A percentile compares a stretch with the other conserved stretches of the same genome.
phyloP scores from a whole-genome alignment of 2,329 filamentous ascomycete genomes.

The Epicoccum sorghinum region DNA sequence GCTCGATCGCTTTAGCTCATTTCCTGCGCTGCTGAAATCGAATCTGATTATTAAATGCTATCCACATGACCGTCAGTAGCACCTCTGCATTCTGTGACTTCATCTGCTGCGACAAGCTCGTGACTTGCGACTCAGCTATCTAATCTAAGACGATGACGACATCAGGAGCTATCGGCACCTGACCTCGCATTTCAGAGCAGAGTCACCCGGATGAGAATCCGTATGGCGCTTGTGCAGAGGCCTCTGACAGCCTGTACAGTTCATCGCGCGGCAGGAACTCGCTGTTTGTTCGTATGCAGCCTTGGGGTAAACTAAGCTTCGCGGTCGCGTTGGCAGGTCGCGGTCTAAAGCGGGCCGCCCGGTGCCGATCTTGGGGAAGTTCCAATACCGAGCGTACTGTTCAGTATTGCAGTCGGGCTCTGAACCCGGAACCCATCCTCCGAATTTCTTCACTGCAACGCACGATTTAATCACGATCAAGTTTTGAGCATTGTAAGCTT shows the following conservation, averaged over 20 bases:
- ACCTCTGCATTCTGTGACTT: conserved; percentile 5
- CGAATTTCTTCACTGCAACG: not conserved
- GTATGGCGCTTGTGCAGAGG: not conserved
- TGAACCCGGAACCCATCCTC: not conserved
- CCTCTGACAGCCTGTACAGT: not conserved
- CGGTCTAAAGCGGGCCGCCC: conserved; percentile 22
- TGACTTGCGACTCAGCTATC: conserved; percentile 41
- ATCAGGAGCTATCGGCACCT: conserved; percentile 25
- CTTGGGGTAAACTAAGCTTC: conserved; percentile 20
- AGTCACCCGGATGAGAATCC: not conserved
- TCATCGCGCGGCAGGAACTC: not conserved
- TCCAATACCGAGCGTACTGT: not conserved
- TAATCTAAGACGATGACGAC: conserved; percentile 42
- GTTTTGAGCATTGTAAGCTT: not conserved
- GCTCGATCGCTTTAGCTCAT: conserved; percentile 14
- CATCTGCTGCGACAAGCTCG: conserved; percentile 22
- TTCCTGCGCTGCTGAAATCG: conserved; percentile 25
- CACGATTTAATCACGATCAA: not conserved
- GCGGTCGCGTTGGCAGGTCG: conserved; percentile 17
- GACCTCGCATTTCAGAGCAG: conserved; percentile 13
- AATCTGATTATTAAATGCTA: conserved; percentile 28
- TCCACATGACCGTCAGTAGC: conserved; percentile 24
- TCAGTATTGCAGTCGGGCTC: too few relatives aligned
- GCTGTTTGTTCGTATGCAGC: conserved; percentile 1
- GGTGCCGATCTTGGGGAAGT: conserved; percentile 22